These are phyloP conservation scores for Penicillium pancosmium DNA, from an alignment of 495 filamentous ascomycete species.

Conservation along the genomic window DNA sequence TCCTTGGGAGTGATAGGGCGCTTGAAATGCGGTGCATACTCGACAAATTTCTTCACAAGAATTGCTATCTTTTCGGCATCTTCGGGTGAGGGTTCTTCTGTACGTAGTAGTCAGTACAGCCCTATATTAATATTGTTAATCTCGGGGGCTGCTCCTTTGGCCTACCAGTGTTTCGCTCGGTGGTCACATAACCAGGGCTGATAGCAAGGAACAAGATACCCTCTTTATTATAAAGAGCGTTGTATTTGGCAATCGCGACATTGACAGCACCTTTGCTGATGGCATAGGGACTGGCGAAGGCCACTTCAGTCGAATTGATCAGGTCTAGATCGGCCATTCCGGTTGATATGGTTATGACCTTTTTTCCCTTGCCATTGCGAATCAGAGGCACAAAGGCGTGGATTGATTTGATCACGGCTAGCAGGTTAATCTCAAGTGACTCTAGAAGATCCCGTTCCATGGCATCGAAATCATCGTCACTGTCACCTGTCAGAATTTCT, in stretches of 20 bases:
- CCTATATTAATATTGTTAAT: background rate
- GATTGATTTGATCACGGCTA: constrained; percentile 30
- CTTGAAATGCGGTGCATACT: constrained; percentile 53
- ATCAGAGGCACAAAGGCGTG: constrained; percentile 54
- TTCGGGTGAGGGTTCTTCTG: constrained; percentile 38
- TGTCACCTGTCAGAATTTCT: too few relatives aligned
- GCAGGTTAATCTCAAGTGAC: constrained; percentile 48
- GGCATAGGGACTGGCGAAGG: constrained; percentile 32
- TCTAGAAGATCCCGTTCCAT: background rate
- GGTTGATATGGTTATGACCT: constrained; percentile 56
- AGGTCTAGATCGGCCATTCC: constrained; percentile 53
- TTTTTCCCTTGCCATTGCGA: constrained; percentile 51
- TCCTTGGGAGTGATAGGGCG: constrained; percentile 46
- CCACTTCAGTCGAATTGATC: constrained; percentile 33
- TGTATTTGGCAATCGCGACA: constrained; percentile 48
- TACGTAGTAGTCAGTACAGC: background rate
- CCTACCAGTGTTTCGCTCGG: constrained; percentile 27
- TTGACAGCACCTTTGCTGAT: constrained; percentile 51
- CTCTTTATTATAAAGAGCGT: constrained; percentile 51
- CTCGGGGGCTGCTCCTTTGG: background rate
- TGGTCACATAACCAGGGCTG: constrained; percentile 51
- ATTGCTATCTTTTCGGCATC: constrained; percentile 29
- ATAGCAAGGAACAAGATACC: constrained; percentile 55
- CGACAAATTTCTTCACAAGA: constrained; percentile 38
- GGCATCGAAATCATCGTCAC: too few relatives aligned